A percentile compares a stretch with the other conserved stretches of the same genome.
Evolutionary conservation across 192 early-diverging fungal genomes (phyloP).

Genomic region (Physocladia obscura): DNA sequence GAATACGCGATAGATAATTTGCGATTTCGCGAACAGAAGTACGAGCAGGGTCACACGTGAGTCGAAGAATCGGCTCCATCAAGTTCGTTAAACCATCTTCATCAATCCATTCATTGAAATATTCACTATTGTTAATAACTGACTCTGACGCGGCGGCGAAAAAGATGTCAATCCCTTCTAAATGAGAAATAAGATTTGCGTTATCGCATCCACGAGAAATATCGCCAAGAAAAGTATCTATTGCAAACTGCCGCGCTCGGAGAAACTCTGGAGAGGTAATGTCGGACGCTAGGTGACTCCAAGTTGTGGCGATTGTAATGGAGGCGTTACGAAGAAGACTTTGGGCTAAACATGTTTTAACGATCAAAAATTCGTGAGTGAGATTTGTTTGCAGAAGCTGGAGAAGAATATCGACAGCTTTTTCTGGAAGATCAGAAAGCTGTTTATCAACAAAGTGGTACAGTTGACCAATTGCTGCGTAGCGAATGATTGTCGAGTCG

Average conservation of each 20-base stretch:
- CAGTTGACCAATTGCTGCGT: not conserved
- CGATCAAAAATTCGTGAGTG: not conserved
- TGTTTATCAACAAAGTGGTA: not conserved
- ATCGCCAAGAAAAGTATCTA: not conserved
- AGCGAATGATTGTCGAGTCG: not conserved
- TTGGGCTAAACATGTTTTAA: not conserved
- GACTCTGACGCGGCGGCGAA: too few relatives aligned
- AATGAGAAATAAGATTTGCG: not conserved
- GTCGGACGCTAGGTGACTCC: too few relatives aligned
- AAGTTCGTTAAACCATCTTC: not conserved
- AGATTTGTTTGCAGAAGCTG: not conserved
- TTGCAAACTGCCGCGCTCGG: not conserved
- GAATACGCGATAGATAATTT: too few relatives aligned
- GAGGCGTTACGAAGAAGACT: not conserved
- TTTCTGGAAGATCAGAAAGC: not conserved
- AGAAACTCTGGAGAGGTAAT: not conserved
- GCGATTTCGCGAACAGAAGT: too few relatives aligned
- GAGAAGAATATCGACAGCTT: not conserved
- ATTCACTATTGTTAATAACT: too few relatives aligned
- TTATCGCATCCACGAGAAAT: not conserved
- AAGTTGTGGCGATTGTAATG: not conserved
- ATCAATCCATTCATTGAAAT: not conserved
- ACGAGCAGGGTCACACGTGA: too few relatives aligned
- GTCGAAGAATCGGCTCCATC: too few relatives aligned
- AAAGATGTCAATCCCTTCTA: too few relatives aligned